phyloP scores from a whole-genome alignment of 306 rosid genomes.

The Acacia acuminata region DNA sequence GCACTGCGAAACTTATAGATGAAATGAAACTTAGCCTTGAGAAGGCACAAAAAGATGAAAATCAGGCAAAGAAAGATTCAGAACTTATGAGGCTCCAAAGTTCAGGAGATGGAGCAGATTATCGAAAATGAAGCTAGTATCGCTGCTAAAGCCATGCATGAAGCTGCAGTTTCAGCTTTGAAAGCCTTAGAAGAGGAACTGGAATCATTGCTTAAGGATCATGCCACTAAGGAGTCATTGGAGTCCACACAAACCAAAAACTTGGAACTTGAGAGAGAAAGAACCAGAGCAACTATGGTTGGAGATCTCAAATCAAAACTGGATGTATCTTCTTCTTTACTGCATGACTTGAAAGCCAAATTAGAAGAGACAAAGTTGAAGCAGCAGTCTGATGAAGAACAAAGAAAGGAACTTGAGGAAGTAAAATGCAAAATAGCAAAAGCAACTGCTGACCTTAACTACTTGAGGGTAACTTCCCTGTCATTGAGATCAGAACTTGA shows the following conservation, averaged over 20 bases:
- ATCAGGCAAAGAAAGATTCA: conserved; percentile 63
- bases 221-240: conserved; percentile 56
- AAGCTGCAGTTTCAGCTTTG: conserved; percentile 58
- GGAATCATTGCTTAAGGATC: conserved; percentile 51
- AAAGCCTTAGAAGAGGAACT: conserved; percentile 60
- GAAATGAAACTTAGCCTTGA: conserved; percentile 42
- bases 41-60: conserved; percentile 67
- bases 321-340: neutral
- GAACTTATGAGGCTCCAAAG: conserved; percentile 64
- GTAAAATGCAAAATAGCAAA: conserved; percentile 31
- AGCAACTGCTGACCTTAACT: conserved; percentile 52
- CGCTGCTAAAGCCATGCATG: conserved; percentile 64
- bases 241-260: conserved; percentile 33
- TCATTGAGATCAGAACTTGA: conserved; percentile 59
- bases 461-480: conserved; percentile 55
- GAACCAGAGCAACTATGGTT: conserved; percentile 24
- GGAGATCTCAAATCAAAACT: neutral
- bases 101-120: conserved; percentile 74
- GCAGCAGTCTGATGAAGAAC: neutral
- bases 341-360: conserved; percentile 10
- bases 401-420: conserved; percentile 50
- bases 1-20: conserved; percentile 46
- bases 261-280: neutral
- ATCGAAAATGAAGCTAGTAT: conserved; percentile 66
- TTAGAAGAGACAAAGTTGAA: neutral